Evolutionary conservation across 768 basidiomycete genomes (phyloP).

Genomic region (Tricholomella constricta): DNA sequence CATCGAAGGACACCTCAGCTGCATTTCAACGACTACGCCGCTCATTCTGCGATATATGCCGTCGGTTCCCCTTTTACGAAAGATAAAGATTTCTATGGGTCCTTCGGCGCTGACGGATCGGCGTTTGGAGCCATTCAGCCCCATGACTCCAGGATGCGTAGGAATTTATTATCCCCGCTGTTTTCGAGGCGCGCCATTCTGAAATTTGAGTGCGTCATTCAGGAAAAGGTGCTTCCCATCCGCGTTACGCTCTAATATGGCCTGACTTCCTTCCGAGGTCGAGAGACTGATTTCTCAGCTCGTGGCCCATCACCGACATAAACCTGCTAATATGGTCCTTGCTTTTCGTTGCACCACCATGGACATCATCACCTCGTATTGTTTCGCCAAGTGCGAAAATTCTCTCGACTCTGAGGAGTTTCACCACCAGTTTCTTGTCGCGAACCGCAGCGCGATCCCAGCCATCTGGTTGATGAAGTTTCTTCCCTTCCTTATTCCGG

Average conservation of each 20-base stretch:
- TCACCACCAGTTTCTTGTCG: slow-evolving; percentile 32
- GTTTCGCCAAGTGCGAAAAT: slow-evolving; percentile 36
- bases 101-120: slow-evolving; percentile 36
- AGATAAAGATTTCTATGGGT: slow-evolving; percentile 37
- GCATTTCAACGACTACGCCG: slow-evolving; percentile 37
- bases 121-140: slow-evolving; percentile 39
- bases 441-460: slow-evolving; percentile 30
- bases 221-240: slow-evolving; percentile 25
- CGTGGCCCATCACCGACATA: slow-evolving; percentile 11
- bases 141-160: slow-evolving; percentile 30
- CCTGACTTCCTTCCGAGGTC: slow-evolving; percentile 25
- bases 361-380: slow-evolving; percentile 46
- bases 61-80: slow-evolving; percentile 39
- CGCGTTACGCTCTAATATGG: not conserved
- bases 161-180: slow-evolving; percentile 33
- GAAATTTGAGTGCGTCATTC: slow-evolving; percentile 36
- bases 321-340: slow-evolving; percentile 36
- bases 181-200: slow-evolving; percentile 41
- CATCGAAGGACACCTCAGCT: slow-evolving; percentile 26
- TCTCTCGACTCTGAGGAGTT: slow-evolving; percentile 36
- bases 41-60: slow-evolving; percentile 37
- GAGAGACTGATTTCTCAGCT: slow-evolving; percentile 29
- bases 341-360: slow-evolving; percentile 44
- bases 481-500: slow-evolving; percentile 28
- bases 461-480: slow-evolving; percentile 33